Evolutionary conservation across 2,329 filamentous ascomycete genomes (phyloP).

Genomic region (Trichoderma sp.): DNA sequence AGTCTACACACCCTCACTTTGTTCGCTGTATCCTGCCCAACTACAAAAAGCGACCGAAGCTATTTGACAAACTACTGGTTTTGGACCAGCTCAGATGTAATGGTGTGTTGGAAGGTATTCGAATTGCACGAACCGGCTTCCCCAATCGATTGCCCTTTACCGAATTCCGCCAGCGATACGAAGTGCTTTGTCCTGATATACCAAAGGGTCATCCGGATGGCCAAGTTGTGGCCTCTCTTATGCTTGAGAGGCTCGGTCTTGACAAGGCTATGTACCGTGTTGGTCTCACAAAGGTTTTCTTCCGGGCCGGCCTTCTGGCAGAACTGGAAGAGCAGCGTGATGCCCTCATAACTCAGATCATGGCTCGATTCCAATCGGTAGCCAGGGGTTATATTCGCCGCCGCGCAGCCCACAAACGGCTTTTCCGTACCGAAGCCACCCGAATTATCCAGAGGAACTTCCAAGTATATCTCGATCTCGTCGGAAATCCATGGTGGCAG

Average conservation of each 20-base stretch:
- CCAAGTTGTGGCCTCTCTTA: slow-evolving; percentile 77
- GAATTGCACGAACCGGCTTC: slow-evolving; percentile 94
- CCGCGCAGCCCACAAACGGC: slow-evolving; percentile 82
- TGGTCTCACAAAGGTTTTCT: slow-evolving; percentile 96
- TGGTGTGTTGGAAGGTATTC: slow-evolving; percentile 97
- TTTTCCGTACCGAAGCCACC: slow-evolving; percentile 93
- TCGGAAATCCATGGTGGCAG: slow-evolving; percentile 95
- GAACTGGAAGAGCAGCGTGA: slow-evolving; percentile 96
- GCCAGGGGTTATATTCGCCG: slow-evolving; percentile 87
- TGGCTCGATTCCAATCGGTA: slow-evolving; percentile 88
- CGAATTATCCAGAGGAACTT: slow-evolving; percentile 95
- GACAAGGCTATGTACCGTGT: slow-evolving; percentile 88
- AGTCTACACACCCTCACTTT: slow-evolving; percentile 97
- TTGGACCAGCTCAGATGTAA: slow-evolving; percentile 97
- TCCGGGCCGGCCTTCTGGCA: slow-evolving; percentile 90
- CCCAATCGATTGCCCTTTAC: slow-evolving; percentile 89
- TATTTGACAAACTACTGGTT: slow-evolving; percentile 87
- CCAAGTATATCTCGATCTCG: slow-evolving; percentile 83
- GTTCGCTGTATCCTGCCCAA: slow-evolving; percentile 97
- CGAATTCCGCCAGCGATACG: slow-evolving; percentile 93
- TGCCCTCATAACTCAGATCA: slow-evolving; percentile 86
- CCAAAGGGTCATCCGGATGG: slow-evolving; percentile 90
- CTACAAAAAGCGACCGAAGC: slow-evolving; percentile 94
- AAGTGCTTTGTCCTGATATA: slow-evolving; percentile 85
- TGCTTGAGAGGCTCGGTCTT: slow-evolving; percentile 83